Percentiles rank a stretch among this genome's conserved stretches.
Conservation (phyloP, 176 grass and related monocot species). For the Alopecurus myosuroides region DNA sequence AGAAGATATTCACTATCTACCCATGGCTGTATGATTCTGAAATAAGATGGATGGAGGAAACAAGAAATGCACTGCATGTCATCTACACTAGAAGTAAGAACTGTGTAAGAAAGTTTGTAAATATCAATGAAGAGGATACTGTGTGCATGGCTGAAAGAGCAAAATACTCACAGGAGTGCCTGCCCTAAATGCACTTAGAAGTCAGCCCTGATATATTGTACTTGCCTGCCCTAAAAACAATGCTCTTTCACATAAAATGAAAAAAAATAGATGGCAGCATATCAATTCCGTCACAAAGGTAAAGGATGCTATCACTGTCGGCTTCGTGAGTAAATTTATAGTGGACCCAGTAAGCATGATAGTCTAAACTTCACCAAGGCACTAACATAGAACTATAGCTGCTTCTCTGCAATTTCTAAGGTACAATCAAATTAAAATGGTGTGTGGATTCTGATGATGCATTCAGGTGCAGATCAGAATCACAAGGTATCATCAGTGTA, state of each 20-base stretch:
- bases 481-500: background rate
- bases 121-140: background rate
- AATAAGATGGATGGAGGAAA: background rate
- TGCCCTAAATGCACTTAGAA: background rate
- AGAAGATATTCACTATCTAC: background rate
- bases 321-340: background rate
- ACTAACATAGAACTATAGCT: background rate
- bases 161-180: background rate
- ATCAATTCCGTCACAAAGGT: background rate
- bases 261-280: background rate
- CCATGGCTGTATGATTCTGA: background rate
- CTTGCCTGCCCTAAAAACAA: background rate
- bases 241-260: background rate
- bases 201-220: background rate
- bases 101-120: background rate
- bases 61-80: background rate
- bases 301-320: background rate
- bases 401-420: background rate
- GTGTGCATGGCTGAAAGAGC: background rate
- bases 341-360: background rate
- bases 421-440: background rate
- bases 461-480: background rate
- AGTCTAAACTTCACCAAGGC: background rate
- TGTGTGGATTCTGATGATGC: background rate
- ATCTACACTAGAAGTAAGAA: slow-evolving; percentile 1